phyloP scores from a whole-genome alignment of 2,329 filamentous ascomycete species.

The Aspergillus aculeatus region DNA sequence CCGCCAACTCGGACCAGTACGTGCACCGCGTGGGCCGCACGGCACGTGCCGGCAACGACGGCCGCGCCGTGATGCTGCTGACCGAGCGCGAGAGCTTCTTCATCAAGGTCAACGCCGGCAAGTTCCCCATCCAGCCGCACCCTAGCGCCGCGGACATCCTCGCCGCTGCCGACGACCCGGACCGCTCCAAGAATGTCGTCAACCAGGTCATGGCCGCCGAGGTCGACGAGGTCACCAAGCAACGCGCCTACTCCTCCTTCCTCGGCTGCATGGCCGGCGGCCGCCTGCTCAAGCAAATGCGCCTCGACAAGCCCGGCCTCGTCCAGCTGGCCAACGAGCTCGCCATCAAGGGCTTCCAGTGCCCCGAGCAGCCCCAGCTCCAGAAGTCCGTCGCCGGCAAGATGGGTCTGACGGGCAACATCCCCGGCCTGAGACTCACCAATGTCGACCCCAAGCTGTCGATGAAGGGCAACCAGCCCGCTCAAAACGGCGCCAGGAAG shows the following conservation, averaged over 20 bases:
- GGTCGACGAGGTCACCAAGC: slow-evolving; percentile 34
- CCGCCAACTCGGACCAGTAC: slow-evolving; percentile 51
- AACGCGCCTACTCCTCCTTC: slow-evolving; percentile 38
- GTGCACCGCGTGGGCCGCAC: slow-evolving; percentile 61
- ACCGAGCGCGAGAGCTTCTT: slow-evolving; percentile 55
- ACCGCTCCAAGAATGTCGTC: slow-evolving; percentile 18
- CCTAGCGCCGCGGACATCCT: slow-evolving; percentile 42
- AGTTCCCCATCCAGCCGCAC: slow-evolving; percentile 53
- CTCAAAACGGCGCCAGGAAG: no score
- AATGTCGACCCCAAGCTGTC: no score
- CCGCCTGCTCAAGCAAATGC: slow-evolving; percentile 26
- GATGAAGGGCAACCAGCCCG: no score
- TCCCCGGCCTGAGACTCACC: no score
- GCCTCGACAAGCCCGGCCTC: slow-evolving; percentile 33
- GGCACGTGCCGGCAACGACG: slow-evolving; percentile 56
- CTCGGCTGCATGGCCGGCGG: slow-evolving; percentile 39
- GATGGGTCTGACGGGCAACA: slow-evolving; percentile 38
- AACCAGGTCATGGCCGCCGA: slow-evolving; percentile 24
- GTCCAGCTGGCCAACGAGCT: slow-evolving; percentile 39
- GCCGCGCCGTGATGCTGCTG: slow-evolving; percentile 55
- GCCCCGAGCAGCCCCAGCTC: slow-evolving; percentile 38
- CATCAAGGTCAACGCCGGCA: slow-evolving; percentile 45
- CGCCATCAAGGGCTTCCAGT: slow-evolving; percentile 38
- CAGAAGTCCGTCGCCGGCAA: slow-evolving; percentile 40
- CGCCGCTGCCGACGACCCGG: slow-evolving; percentile 32